Percentiles rank a stretch among this genome's conserved stretches.
Conservation (phyloP, 2,329 filamentous ascomycete genomes). For the Fusarium longipes region DNA sequence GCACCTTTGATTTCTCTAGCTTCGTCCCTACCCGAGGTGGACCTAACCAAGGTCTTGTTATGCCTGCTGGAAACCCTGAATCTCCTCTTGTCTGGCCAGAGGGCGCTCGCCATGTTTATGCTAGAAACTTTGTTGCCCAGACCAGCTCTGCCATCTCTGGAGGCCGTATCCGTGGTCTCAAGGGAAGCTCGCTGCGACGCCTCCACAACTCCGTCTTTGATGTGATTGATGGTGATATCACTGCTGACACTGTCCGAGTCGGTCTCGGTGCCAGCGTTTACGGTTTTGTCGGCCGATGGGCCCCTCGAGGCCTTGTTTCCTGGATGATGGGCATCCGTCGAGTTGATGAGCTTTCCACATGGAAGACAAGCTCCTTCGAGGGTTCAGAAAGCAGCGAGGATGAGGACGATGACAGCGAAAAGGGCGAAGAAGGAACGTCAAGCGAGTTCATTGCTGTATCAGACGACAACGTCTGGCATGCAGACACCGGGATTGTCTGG, state of each 20-base stretch:
- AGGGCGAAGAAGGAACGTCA: constrained; percentile 42
- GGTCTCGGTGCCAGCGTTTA: constrained; percentile 88
- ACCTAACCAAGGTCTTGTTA: constrained; percentile 53
- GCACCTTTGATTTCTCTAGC: constrained; percentile 85
- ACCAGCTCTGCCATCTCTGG: constrained; percentile 66
- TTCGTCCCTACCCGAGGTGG: constrained; percentile 62
- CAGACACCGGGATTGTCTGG: constrained; percentile 61
- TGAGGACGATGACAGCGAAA: constrained; percentile 52
- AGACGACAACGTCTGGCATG: constrained; percentile 56
- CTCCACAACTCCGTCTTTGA: constrained; percentile 92
- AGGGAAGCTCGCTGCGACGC: constrained; percentile 78
- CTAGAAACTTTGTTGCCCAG: constrained; percentile 69
- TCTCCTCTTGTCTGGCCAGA: constrained; percentile 72
- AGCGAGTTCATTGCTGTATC: constrained; percentile 65
- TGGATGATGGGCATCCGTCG: constrained; percentile 90
- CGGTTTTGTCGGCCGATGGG: constrained; percentile 83
- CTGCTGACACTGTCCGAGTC: constrained; percentile 75
- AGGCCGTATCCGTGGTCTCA: constrained; percentile 67
- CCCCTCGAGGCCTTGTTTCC: constrained; percentile 80
- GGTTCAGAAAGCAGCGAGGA: constrained; percentile 53
- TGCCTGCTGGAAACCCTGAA: constrained; percentile 55
- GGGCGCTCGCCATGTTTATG: constrained; percentile 69
- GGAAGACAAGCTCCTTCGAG: constrained; percentile 60
- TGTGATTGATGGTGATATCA: constrained; percentile 76
- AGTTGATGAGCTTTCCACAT: constrained; percentile 67